phyloP scores from a whole-genome alignment of 2,329 filamentous ascomycete genomes.

The Penicillium janthinellum region DNA sequence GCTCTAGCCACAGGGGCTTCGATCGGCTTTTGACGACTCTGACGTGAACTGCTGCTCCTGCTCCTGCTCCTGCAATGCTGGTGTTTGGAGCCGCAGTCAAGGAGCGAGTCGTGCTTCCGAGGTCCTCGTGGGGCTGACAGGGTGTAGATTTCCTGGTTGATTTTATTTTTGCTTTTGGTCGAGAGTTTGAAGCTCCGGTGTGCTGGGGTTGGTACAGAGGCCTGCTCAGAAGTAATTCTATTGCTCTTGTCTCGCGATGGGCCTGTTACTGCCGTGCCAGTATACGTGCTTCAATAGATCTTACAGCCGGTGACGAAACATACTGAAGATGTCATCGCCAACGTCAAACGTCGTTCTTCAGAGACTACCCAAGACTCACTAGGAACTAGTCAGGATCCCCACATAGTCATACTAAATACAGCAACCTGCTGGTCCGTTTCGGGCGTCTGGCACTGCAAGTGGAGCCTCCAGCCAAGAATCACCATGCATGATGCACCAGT shows the following conservation, averaged over 20 bases:
- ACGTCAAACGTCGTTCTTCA: neutral
- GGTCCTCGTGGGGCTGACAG: constrained; percentile 1
- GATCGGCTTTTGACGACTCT: neutral
- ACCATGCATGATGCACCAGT: neutral
- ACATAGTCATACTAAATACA: neutral
- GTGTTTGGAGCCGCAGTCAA: neutral
- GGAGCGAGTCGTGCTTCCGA: neutral
- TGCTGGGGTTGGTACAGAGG: neutral
- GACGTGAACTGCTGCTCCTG: constrained; percentile 6
- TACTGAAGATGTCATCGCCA: neutral
- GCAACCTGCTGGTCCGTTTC: neutral
- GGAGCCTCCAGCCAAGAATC: neutral
- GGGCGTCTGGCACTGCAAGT: neutral
- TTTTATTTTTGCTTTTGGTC: neutral
- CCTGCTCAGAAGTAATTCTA: neutral
- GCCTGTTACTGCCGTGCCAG: neutral
- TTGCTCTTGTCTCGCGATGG: neutral
- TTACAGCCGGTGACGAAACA: neutral
- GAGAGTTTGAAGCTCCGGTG: neutral
- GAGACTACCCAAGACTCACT: neutral
- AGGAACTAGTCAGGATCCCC: neutral
- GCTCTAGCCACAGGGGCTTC: constrained; percentile 4
- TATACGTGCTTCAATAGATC: neutral
- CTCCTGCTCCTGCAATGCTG: neutral
- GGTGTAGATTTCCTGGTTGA: neutral